Base-by-base conservation (phyloP, 306 rosid genomes). In the Cucurbita pepo region DNA sequence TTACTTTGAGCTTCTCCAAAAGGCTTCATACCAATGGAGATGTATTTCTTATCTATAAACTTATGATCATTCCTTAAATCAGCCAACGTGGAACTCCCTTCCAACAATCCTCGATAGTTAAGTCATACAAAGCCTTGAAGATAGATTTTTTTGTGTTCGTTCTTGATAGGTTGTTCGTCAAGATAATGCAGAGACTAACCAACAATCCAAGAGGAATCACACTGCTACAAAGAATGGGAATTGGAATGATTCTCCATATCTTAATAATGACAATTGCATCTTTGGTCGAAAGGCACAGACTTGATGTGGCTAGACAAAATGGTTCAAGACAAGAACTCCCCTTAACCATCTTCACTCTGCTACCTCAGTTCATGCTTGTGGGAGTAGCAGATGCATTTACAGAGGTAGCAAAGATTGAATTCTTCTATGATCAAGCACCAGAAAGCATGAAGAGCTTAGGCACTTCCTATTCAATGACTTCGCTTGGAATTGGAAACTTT, bases 371-470 rank as follows among this genome's bases (percentile, higher is more conserved):
- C 40, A 75, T 88, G 60, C 88, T 93, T 5, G 84, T 90, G 83
- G 96, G 98, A 18, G 83, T 81, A 51, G 91, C 96, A 5, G 96
- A 90, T 76, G 90, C 95, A 11, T 93, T 90, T 69, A 54, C 87
- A 21, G 98, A 89, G 73, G 89, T 89, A 73, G 96, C 96, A 6
- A 88, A 88, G 80, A 66, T 93, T 13, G 98, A 93, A 75, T 93
- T 93, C 75, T 93, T 93, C 79, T 90, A 93, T 48, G 98, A 93
- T 62, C 98, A 93, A 69, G 91, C 96, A 34, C 98, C 96, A 0
- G 96, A 87, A 66, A 85, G 83, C 19, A 90, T 90, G 95, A 89
- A 90, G 77, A 89, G 96, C 22, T 87, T 90, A 40, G 95, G 98
- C 55, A 90, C 96, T 51, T 89, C 96, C 0, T 88, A 83, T 56